Evolutionary conservation across 345 rosid genomes (phyloP), one percentile per base, ranked within the genome.

Genomic region (Triadica sebifera): DNA sequence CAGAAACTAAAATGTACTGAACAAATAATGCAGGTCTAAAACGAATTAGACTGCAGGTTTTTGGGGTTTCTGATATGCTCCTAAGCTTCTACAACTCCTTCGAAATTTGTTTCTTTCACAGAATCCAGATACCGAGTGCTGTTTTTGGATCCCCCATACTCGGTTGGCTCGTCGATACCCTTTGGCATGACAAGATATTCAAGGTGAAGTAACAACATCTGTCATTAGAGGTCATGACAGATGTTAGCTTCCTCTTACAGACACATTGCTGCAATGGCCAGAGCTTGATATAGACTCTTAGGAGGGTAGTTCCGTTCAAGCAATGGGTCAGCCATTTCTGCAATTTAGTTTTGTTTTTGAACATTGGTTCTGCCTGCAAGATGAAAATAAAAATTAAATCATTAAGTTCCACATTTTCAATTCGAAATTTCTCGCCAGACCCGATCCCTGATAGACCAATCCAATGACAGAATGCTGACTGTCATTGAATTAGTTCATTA

Each of bases 191-290:
- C 75, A 52, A 88, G 81, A 75, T 78, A 90, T 77, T 84, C 86
- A n/a, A 88, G 82, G 82, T 17, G 90, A 90, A n/a, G 83, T 79
- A 52, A 88, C 89, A 39, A 90, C 92, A 79, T 88, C 92, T 56
- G 77, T 85, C 79, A 90, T 87, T 50, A 77, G 74, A 66, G 92
- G 87, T 65, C 92, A n/a, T n/a, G n/a, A n/a, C n/a, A 66, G 51
- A 76, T 73, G 25, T 81, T 79, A 47, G 89, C 88, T 70, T 87
- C 89, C 74, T 90, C 89, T 77, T 90, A 88, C 56, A 90, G 78
- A 84, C 92, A 87, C 87, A 87, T 88, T 0, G 86, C 84, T 24
- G 89, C 91, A 51, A 90, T 74, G 11, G 89, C 91, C 74, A 90
- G 80, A 70, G 87, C 90, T 77, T 88, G 87, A 72, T 87, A 80